These are phyloP conservation scores for Strobilomyces dryophilus DNA, from an alignment of 768 basidiomycete species.

Conservation along the genomic window DNA sequence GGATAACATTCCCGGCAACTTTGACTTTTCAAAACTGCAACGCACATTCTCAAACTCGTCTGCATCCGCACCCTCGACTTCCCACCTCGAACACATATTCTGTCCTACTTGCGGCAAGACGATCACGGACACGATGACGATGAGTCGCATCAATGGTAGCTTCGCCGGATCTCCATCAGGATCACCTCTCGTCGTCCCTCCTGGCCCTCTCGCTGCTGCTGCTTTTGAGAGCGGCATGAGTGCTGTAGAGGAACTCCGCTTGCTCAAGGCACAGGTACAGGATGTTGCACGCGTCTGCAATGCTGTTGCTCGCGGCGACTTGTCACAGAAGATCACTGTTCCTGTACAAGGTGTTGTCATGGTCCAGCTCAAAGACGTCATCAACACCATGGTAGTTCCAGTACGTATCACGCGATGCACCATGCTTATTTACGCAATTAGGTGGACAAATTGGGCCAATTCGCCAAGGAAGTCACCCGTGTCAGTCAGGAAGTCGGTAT, in stretches of 20 bases:
- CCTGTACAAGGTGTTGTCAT: slow-evolving; percentile 75
- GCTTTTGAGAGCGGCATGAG: slow-evolving; percentile 59
- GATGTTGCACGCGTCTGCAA: slow-evolving; percentile 78
- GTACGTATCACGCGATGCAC: not conserved
- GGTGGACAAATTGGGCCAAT: slow-evolving; percentile 76
- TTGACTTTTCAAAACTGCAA: slow-evolving; percentile 34
- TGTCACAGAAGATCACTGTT: slow-evolving; percentile 77
- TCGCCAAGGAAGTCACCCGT: slow-evolving; percentile 88
- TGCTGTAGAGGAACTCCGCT: slow-evolving; percentile 70
- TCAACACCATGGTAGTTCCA: slow-evolving; percentile 56
- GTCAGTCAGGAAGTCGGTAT: slow-evolving; percentile 83
- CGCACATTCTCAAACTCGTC: slow-evolving; percentile 32
- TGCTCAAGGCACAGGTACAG: slow-evolving; percentile 83
- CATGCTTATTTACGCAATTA: slow-evolving; percentile 20
- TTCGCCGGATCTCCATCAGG: slow-evolving; percentile 29
- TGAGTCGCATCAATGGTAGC: slow-evolving; percentile 25
- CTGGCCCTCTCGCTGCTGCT: slow-evolving; percentile 53
- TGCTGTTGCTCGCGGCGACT: slow-evolving; percentile 71
- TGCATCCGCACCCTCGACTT: slow-evolving; percentile 43
- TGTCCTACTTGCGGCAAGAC: slow-evolving; percentile 57
- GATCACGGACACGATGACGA: slow-evolving; percentile 41
- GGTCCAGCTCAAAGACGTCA: slow-evolving; percentile 77
- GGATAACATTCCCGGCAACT: slow-evolving; percentile 41
- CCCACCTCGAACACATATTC: slow-evolving; percentile 36
- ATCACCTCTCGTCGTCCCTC: slow-evolving; percentile 45